A percentile compares a stretch with the other conserved stretches of the same genome.
Conservation (phyloP, 2,329 filamentous ascomycete species). For the Paecilomyces formosus region DNA sequence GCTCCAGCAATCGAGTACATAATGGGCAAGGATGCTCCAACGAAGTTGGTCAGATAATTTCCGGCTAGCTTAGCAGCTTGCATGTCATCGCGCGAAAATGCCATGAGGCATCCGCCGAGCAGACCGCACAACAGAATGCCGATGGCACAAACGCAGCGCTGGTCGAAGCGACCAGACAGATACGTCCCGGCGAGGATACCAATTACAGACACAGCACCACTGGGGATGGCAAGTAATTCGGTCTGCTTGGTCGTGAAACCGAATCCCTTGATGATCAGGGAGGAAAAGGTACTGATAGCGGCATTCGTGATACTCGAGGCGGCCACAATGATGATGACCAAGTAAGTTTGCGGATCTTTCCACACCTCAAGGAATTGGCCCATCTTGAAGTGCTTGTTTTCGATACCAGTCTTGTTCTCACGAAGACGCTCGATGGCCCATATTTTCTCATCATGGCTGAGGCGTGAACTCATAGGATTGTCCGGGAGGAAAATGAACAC, state of each 20-base stretch:
- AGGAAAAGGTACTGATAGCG: constrained; percentile 36
- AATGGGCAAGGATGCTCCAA: constrained; percentile 32
- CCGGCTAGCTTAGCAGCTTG: constrained; percentile 32
- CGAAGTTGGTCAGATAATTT: constrained; percentile 35
- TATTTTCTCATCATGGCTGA: constrained; percentile 31
- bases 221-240: constrained; percentile 36
- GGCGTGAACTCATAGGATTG: constrained; percentile 32
- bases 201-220: constrained; percentile 33
- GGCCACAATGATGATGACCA: constrained; percentile 28
- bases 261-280: constrained; percentile 34
- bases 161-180: constrained; percentile 29
- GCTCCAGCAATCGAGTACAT: constrained; percentile 34
- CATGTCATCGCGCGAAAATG: constrained; percentile 26
- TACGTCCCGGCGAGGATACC: constrained; percentile 29
- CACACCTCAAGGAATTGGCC: constrained; percentile 41
- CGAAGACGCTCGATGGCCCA: constrained; percentile 34
- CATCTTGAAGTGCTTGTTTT: constrained; percentile 44
- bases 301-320: constrained; percentile 34
- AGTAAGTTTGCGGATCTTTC: constrained; percentile 36
- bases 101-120: constrained; percentile 36
- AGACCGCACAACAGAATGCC: constrained; percentile 34
- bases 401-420: constrained; percentile 43
- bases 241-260: constrained; percentile 37
- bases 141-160: constrained; percentile 33
- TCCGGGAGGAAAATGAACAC: constrained; percentile 34